A percentile compares a stretch with the other conserved stretches of the same genome.
Evolutionary conservation across 768 basidiomycete genomes (phyloP).

Genomic region (Tulasnella sp.): DNA sequence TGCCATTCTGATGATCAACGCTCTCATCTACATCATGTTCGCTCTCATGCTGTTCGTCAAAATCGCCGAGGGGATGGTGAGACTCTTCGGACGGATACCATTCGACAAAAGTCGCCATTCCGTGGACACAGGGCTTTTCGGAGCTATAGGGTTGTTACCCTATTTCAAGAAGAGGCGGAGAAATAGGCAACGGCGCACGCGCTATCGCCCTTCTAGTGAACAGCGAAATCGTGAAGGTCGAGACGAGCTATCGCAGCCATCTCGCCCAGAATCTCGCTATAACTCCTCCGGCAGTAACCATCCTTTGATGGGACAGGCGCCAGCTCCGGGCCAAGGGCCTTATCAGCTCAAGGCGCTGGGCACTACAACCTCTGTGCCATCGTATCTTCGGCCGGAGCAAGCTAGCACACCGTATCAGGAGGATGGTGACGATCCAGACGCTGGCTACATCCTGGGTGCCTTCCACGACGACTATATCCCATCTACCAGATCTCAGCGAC

Average conservation of each 20-base stretch:
- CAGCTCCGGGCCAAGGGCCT: not conserved
- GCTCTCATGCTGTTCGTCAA: conserved; percentile 75
- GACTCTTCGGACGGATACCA: conserved; percentile 61
- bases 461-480: conserved; percentile 34
- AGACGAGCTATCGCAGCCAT: not conserved
- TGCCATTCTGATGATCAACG: conserved; percentile 70
- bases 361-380: conserved; percentile 34
- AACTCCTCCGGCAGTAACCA: conserved; percentile 19
- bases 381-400: conserved; percentile 69
- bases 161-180: conserved; percentile 44
- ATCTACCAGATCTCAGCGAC: conserved; percentile 19
- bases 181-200: conserved; percentile 23
- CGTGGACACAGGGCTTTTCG: conserved; percentile 78
- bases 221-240: conserved; percentile 19
- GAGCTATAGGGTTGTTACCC: conserved; percentile 63
- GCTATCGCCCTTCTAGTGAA: conserved; percentile 24
- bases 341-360: not conserved
- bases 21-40: conserved; percentile 75
- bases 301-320: conserved; percentile 15
- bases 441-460: conserved; percentile 86
- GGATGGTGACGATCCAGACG: conserved; percentile 64
- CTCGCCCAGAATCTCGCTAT: not conserved
- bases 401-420: conserved; percentile 64
- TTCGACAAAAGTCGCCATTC: conserved; percentile 76
- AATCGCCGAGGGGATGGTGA: conserved; percentile 67